Conservation (phyloP, 2,329 filamentous ascomycete genomes). For the Cladosporium phlei region DNA sequence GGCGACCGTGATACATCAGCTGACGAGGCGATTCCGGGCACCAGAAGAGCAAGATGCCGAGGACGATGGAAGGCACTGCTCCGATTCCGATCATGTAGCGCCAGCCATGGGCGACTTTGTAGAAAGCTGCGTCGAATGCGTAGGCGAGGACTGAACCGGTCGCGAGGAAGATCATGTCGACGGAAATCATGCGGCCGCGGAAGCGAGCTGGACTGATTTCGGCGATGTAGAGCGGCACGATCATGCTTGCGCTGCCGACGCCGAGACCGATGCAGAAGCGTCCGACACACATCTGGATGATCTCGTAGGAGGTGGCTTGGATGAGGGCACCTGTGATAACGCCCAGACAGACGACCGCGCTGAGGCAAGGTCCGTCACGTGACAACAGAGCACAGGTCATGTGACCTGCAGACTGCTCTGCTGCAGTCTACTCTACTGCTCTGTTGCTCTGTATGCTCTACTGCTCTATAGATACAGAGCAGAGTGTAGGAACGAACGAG, state of each 20-base stretch:
- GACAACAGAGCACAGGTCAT: too few species aligned
- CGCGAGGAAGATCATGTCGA: slow-evolving; percentile 78
- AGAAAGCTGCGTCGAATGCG: slow-evolving; percentile 71
- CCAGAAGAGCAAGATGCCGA: slow-evolving; percentile 61
- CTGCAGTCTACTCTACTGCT: too few species aligned
- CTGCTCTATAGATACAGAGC: too few species aligned
- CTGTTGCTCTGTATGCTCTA: too few species aligned
- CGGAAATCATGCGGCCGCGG: slow-evolving; percentile 74
- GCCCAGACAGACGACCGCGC: too few species aligned
- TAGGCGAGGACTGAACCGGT: slow-evolving; percentile 87
- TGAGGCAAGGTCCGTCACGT: too few species aligned
- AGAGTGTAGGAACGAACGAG: too few species aligned
- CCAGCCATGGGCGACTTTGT: slow-evolving; percentile 62
- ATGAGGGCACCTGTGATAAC: slow-evolving; percentile 63
- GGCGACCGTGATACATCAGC: slow-evolving; percentile 65
- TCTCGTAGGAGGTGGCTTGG: slow-evolving; percentile 56
- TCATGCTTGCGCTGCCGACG: slow-evolving; percentile 62
- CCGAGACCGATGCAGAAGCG: slow-evolving; percentile 65
- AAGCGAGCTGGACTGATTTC: slow-evolving; percentile 75
- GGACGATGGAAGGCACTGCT: slow-evolving; percentile 67
- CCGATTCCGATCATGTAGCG: slow-evolving; percentile 88
- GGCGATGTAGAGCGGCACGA: slow-evolving; percentile 61
- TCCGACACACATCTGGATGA: slow-evolving; percentile 61
- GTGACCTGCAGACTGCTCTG: too few species aligned
- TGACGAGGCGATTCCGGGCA: slow-evolving; percentile 89